Evolutionary conservation across 768 basidiomycete genomes (phyloP).

Genomic region (Kwoniella heveanensis): DNA sequence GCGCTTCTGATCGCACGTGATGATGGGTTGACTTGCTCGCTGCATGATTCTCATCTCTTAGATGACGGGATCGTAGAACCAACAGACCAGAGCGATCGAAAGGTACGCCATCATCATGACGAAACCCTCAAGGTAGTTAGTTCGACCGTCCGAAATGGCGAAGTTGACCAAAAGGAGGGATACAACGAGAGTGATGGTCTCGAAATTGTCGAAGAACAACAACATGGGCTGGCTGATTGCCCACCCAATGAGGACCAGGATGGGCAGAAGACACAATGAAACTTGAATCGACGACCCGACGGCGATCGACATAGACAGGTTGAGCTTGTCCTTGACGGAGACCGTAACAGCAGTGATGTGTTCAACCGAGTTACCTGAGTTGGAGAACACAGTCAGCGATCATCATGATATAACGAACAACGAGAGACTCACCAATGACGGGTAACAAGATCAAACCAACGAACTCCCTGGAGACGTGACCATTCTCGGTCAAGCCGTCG

Average conservation of each 20-base stretch:
- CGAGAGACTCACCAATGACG: slow-evolving; percentile 61
- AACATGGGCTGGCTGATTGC: slow-evolving; percentile 53
- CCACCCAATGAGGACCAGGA: slow-evolving; percentile 51
- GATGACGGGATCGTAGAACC: slow-evolving; percentile 40
- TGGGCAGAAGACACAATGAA: slow-evolving; percentile 48
- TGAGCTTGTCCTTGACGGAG: slow-evolving; percentile 81
- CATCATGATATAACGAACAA: not conserved
- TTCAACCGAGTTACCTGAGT: slow-evolving; percentile 60
- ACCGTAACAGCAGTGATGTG: slow-evolving; percentile 90
- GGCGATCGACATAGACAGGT: slow-evolving; percentile 80
- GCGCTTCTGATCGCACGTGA: too few relatives aligned
- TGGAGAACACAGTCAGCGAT: not conserved
- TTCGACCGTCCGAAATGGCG: slow-evolving; percentile 51
- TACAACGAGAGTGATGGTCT: slow-evolving; percentile 51
- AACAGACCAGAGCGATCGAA: slow-evolving; percentile 45
- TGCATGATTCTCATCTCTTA: too few relatives aligned
- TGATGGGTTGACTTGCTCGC: too few relatives aligned
- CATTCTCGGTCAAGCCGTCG: slow-evolving; percentile 41
- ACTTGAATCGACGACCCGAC: slow-evolving; percentile 59
- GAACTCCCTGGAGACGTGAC: slow-evolving; percentile 68
- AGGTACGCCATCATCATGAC: slow-evolving; percentile 53
- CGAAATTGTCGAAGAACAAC: slow-evolving; percentile 52
- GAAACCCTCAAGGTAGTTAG: slow-evolving; percentile 52
- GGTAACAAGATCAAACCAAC: slow-evolving; percentile 87
- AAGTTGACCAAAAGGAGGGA: slow-evolving; percentile 52